A percentile compares a stretch with the other conserved stretches of the same genome.
These are phyloP conservation scores for Monosporascus sp. DNA, from an alignment of 2,329 filamentous ascomycete species.

Conservation along the genomic window DNA sequence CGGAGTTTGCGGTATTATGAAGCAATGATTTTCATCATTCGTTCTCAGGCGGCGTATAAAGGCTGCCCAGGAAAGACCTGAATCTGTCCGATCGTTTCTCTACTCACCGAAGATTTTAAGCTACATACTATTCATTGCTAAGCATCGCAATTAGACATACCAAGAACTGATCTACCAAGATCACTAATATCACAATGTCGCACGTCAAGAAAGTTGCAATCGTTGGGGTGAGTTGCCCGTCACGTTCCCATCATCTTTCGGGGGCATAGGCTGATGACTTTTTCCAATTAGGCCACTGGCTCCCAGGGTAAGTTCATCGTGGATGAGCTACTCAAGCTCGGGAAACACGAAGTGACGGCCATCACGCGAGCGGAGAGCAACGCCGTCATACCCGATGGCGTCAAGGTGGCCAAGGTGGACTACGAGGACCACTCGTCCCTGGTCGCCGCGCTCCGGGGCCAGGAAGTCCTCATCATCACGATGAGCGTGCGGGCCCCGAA, in stretches of 20 bases:
- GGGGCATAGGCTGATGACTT: background rate
- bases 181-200: background rate
- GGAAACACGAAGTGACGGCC: constrained; percentile 47
- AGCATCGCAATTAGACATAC: no score
- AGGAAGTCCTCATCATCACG: constrained; percentile 52
- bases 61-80: no score
- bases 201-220: constrained; percentile 40
- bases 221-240: constrained; percentile 36
- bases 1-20: no score
- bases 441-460: constrained; percentile 43
- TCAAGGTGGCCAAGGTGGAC: constrained; percentile 36
- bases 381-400: constrained; percentile 37
- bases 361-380: constrained; percentile 40
- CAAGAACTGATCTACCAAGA: no score
- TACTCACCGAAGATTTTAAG: no score
- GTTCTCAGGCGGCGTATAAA: no score
- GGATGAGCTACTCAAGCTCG: constrained; percentile 36
- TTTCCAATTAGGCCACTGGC: constrained; percentile 34
- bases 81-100: no score
- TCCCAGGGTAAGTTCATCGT: constrained; percentile 34
- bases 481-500: constrained; percentile 36
- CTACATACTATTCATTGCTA: no score
- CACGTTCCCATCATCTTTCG: constrained; percentile 1
- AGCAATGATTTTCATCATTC: no score
- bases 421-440: constrained; percentile 40